Conservation (phyloP, 306 rosid species). For the Begonia loranthoides region DNA sequence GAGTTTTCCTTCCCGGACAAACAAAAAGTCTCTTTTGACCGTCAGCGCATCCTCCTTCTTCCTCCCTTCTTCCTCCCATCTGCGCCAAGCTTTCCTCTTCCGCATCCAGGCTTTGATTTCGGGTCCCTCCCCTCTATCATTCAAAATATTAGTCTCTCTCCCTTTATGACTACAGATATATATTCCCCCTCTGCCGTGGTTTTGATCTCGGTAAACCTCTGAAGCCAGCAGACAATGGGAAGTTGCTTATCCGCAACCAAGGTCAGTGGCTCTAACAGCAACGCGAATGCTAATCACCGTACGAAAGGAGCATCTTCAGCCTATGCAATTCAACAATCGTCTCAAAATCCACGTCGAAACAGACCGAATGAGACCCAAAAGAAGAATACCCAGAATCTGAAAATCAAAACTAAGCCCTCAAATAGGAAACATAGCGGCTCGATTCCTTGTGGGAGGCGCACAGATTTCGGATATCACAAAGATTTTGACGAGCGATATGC, state of each 20-base stretch:
- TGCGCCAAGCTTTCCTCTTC: conserved; percentile 18
- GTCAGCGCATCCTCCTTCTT: conserved; percentile 6
- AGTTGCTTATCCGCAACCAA: conserved; percentile 19
- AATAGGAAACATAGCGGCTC: conserved; percentile 25
- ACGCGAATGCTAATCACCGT: conserved; percentile 5
- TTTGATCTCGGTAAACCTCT: conserved; percentile 16
- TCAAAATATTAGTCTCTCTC: not conserved
- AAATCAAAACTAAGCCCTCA: conserved; percentile 17
- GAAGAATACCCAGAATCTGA: conserved; percentile 19
- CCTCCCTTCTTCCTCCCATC: conserved; percentile 35
- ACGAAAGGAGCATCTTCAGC: conserved; percentile 1
- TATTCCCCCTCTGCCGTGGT: conserved; percentile 3
- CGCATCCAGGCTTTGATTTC: not conserved
- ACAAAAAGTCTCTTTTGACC: conserved; percentile 34
- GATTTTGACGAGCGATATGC: conserved; percentile 47
- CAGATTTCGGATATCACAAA: conserved; percentile 86
- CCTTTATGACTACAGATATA: not conserved
- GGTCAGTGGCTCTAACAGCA: conserved; percentile 30
- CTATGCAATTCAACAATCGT: conserved; percentile 9
- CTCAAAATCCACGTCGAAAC: conserved; percentile 18
- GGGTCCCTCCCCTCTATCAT: not conserved
- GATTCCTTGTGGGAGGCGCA: conserved; percentile 79
- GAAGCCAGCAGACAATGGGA: conserved; percentile 18
- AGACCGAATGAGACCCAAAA: conserved; percentile 22
- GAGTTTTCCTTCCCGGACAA: no score